Base-by-base conservation (phyloP, 2,329 filamentous ascomycete species). In the Allantophomopsis cytisporea region DNA sequence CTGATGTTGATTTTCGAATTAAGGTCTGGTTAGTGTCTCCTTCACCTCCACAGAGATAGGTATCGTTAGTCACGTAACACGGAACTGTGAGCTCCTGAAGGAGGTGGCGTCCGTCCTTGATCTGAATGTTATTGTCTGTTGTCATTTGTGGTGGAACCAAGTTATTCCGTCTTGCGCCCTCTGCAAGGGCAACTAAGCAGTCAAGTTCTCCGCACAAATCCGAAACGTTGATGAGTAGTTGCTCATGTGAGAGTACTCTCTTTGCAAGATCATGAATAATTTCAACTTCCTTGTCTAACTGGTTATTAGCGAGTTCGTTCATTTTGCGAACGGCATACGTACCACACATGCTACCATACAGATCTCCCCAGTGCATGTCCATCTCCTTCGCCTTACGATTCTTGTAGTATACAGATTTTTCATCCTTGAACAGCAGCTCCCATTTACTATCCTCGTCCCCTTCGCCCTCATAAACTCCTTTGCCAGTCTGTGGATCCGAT, bases 181-280 rank as follows among this genome's bases (percentile, higher is more conserved):
- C 67, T 1, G 86, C 80, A 38, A 98, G 65, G 1, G 91, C 87
- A 31, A 94, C 64, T 10, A 94, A 61, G 47, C 83, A 83, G 52
- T 98, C 89, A 36, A 98, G 72, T 47, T 95, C 84, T 11, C 87
- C 89, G 53, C 85, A 85, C 1, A 84, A 61, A 48, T 89, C 79
- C 1, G 87, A 94, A n/a, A 80, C 77, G 2, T 63, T 56, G 4
- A 74, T 61, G 8, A 98, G 68, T 5, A 75, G 55, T 1, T 71
- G 63, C 52, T 89, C 79, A 45, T 83, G 73, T 44, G 76, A 64
- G 1, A 95, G 63, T 13, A 95, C 65, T 31, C 66, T 68, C 36
- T 82, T 73, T 1, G 83, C 76, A 21, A 98, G 72, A 3, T 72
- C 65, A 50, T 95, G 82, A 1, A 91, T 71, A 34, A 96, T 83